These are phyloP conservation scores for Nicotiana rustica DNA, from an alignment of 305 asterid genomes.

Conservation along the genomic window DNA sequence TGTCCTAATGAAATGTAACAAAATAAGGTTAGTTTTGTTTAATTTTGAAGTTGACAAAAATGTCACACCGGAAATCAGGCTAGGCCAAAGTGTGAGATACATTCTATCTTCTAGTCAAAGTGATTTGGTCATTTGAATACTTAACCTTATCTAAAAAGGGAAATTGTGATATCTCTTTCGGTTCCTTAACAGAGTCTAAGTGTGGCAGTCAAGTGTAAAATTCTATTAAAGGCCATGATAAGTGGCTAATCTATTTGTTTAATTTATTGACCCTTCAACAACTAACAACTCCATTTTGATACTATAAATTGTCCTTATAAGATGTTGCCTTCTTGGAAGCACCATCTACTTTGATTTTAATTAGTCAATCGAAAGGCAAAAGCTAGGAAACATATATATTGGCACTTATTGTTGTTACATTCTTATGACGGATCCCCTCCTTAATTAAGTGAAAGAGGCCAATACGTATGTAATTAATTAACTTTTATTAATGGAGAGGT, in stretches of 20 bases:
- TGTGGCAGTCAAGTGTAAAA: background rate
- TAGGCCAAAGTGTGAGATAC: background rate
- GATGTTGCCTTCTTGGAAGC: background rate
- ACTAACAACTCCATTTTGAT: background rate
- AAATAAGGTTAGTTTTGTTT: background rate
- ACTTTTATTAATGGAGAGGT: too few relatives aligned
- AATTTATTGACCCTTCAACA: slow-evolving; percentile 3
- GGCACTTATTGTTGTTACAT: too few relatives aligned
- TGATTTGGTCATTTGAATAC: background rate
- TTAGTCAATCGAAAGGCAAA: background rate
- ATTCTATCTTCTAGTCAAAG: background rate
- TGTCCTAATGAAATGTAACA: background rate
- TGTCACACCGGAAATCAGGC: background rate
- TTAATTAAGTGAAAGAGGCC: background rate
- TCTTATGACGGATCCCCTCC: too few relatives aligned
- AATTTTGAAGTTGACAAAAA: background rate
- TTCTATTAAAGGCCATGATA: background rate
- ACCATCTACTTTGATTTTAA: too few relatives aligned
- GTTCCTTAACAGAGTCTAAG: background rate
- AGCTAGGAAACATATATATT: too few relatives aligned
- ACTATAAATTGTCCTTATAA: background rate
- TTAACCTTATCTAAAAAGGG: background rate
- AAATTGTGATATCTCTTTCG: background rate
- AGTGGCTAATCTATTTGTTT: slow-evolving; percentile 1
- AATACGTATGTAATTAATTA: background rate